These are phyloP conservation scores for Colletotrichum lini DNA, from an alignment of 2,329 filamentous ascomycete species.

Conservation along the genomic window DNA sequence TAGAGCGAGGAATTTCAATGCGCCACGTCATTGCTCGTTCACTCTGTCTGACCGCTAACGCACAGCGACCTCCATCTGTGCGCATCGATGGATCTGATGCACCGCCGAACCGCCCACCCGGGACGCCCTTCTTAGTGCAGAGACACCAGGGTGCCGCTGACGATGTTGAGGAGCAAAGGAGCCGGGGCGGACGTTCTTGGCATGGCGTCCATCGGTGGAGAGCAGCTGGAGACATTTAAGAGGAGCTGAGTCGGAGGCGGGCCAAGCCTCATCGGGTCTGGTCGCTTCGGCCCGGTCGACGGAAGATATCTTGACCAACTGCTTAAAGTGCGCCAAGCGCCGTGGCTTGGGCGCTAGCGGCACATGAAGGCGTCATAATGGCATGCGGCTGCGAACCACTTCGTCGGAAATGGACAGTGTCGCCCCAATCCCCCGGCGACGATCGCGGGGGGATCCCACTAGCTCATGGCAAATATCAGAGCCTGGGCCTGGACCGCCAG, in stretches of 20 bases:
- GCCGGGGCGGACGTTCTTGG: constrained; percentile 22
- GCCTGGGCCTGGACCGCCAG: neutral
- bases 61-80: constrained; percentile 1
- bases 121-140: neutral
- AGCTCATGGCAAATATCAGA: neutral
- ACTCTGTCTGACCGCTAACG: neutral
- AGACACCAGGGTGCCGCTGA: constrained; percentile 33
- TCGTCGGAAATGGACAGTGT: constrained; percentile 9
- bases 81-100: neutral
- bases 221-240: neutral
- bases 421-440: neutral
- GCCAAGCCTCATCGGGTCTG: neutral
- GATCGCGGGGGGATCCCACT: neutral
- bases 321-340: neutral
- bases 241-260: neutral
- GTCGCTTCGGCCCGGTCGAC: neutral
- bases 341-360: constrained; percentile 1
- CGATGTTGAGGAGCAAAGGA: constrained; percentile 16
- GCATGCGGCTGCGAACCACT: neutral
- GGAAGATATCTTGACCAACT: neutral
- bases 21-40: constrained; percentile 30
- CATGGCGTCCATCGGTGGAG: constrained; percentile 20
- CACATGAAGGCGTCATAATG: constrained; percentile 21
- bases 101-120: constrained; percentile 1
- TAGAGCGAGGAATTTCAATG: constrained; percentile 4